Conservation (phyloP, 108 stramenopile species). For the Mediolabrus comicus region DNA sequence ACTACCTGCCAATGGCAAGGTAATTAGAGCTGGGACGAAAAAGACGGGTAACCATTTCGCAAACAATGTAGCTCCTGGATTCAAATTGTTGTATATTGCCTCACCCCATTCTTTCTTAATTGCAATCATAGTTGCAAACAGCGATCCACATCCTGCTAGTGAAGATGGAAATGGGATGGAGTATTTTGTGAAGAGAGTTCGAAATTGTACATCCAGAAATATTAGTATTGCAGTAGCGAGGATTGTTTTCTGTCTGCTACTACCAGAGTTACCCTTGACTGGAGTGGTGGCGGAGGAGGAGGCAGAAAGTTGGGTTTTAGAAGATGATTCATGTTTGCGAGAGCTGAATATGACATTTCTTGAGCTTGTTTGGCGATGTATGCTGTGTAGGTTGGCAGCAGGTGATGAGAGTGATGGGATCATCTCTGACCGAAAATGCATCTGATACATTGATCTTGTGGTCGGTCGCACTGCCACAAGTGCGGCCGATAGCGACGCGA, state of each 20-base stretch:
- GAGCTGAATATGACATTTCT: not conserved
- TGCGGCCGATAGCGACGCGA: not conserved
- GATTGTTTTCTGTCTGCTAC: conserved; percentile 2
- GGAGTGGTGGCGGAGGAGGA: not conserved
- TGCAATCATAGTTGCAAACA: conserved; percentile 25
- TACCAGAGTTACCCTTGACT: not conserved
- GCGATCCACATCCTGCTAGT: conserved; percentile 40
- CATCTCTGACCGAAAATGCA: no score
- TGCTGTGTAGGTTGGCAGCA: no score
- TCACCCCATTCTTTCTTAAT: conserved; percentile 22
- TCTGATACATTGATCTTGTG: not conserved
- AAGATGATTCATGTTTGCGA: not conserved
- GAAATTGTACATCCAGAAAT: conserved; percentile 56
- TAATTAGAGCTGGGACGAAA: conserved; percentile 47
- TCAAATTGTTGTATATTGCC: conserved; percentile 20
- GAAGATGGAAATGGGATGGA: conserved; percentile 45
- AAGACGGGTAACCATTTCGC: conserved; percentile 51
- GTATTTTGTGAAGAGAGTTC: conserved; percentile 43
- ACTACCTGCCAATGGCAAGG: conserved; percentile 44
- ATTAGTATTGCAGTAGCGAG: conserved; percentile 47
- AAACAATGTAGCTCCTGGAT: conserved; percentile 35
- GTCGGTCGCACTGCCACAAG: not conserved
- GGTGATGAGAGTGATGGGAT: no score
- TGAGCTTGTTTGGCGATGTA: not conserved
- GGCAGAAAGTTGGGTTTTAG: not conserved